A percentile compares a stretch with the other conserved stretches of the same genome.
Evolutionary conservation across 2,329 filamentous ascomycete species (phyloP).

Genomic region (Sclerotiophoma versabilis): DNA sequence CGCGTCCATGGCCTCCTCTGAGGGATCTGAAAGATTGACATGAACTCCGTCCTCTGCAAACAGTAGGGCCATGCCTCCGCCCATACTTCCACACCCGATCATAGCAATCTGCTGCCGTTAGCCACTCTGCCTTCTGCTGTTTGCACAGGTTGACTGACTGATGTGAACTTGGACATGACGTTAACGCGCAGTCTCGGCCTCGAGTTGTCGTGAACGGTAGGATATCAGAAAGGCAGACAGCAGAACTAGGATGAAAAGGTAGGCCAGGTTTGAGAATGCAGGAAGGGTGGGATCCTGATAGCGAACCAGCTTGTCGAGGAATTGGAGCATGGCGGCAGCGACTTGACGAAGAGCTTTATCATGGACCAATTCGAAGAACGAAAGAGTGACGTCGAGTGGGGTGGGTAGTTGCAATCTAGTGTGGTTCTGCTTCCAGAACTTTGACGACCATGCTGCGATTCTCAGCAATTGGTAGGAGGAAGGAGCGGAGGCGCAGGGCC

Average conservation of each 20-base stretch:
- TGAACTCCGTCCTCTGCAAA: slow-evolving; percentile 64
- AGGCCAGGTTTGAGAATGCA: slow-evolving; percentile 38
- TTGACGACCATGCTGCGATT: neutral
- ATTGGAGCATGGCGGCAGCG: slow-evolving; percentile 30
- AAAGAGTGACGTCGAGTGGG: slow-evolving; percentile 21
- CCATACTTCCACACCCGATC: slow-evolving; percentile 67
- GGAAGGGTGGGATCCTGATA: slow-evolving; percentile 43
- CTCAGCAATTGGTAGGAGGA: neutral
- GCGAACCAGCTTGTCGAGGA: slow-evolving; percentile 37
- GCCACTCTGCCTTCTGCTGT: neutral
- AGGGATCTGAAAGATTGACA: slow-evolving; percentile 64
- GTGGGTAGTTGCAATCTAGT: slow-evolving; percentile 11
- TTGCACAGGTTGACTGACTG: slow-evolving; percentile 23
- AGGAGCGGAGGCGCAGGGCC: neutral
- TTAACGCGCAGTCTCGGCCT: slow-evolving; percentile 15
- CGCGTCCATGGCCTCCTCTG: slow-evolving; percentile 56
- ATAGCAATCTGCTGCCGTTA: slow-evolving; percentile 58
- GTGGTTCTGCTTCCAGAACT: slow-evolving; percentile 6
- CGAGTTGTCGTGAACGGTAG: slow-evolving; percentile 27
- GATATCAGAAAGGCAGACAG: slow-evolving; percentile 35
- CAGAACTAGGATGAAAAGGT: slow-evolving; percentile 39
- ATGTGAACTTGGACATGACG: slow-evolving; percentile 33
- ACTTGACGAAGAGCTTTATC: slow-evolving; percentile 2
- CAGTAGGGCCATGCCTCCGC: slow-evolving; percentile 65
- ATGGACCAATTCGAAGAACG: slow-evolving; percentile 4